phyloP scores from a whole-genome alignment of 1,284 basidiomycete genomes.

The Melanopsichium pennsylvanicum region DNA sequence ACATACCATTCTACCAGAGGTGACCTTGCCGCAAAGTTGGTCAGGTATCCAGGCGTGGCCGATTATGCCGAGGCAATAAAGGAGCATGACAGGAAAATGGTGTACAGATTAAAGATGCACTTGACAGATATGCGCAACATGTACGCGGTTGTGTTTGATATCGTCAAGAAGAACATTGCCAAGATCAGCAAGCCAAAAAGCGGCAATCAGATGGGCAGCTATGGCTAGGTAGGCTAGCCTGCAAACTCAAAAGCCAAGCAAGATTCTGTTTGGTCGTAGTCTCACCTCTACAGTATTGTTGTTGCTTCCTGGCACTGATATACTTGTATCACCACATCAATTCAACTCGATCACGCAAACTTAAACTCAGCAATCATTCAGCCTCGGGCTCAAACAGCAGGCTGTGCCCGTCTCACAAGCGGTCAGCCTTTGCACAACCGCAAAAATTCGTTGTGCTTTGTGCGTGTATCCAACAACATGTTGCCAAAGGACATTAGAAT shows the following conservation, averaged over 20 bases:
- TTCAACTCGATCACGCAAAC: too few species aligned
- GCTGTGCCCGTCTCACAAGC: too few species aligned
- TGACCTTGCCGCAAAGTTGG: constrained; percentile 40
- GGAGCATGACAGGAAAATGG: constrained; percentile 38
- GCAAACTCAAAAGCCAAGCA: not conserved
- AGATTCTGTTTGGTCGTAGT: too few species aligned
- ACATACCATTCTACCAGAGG: constrained; percentile 28
- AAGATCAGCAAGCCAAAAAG: constrained; percentile 50
- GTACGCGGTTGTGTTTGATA: constrained; percentile 45
- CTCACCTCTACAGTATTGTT: too few species aligned
- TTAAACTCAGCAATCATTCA: too few species aligned
- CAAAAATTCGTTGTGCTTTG: too few species aligned
- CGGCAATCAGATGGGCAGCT: constrained; percentile 48
- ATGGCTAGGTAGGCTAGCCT: constrained; percentile 11
- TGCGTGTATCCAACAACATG: too few species aligned
- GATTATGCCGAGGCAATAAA: constrained; percentile 37
- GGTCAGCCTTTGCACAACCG: too few species aligned
- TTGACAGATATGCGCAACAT: constrained; percentile 42
- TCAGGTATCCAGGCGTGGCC: constrained; percentile 33
- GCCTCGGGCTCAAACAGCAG: too few species aligned
- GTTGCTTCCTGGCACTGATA: too few species aligned
- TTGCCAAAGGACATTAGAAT: too few species aligned
- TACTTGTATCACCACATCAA: too few species aligned
- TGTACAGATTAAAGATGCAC: constrained; percentile 45
- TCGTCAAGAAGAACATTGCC: constrained; percentile 43